A percentile compares a stretch with the other conserved stretches of the same genome.
These are phyloP conservation scores for Lentinula sp. DNA, from an alignment of 768 basidiomycete species.

Conservation along the genomic window DNA sequence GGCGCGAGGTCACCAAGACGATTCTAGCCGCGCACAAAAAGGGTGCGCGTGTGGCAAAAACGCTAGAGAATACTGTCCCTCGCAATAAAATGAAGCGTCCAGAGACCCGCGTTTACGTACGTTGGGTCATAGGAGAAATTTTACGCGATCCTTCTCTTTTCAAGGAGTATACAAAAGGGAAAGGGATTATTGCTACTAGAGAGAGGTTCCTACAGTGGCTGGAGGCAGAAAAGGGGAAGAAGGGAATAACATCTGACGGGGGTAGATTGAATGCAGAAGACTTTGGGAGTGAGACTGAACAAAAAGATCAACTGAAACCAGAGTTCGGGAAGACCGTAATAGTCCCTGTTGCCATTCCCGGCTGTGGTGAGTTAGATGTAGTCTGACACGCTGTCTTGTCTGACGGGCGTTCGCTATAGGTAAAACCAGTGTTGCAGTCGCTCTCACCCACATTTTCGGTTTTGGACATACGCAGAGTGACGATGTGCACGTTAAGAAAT, in stretches of 20 bases:
- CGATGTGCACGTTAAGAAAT: slow-evolving; percentile 73
- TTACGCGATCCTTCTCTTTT: slow-evolving; percentile 53
- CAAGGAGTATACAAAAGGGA: slow-evolving; percentile 55
- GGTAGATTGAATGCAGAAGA: slow-evolving; percentile 24
- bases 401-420: slow-evolving; percentile 36
- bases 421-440: slow-evolving; percentile 82
- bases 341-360: slow-evolving; percentile 85
- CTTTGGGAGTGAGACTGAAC: slow-evolving; percentile 25
- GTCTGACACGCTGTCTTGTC: background rate
- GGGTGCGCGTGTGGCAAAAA: slow-evolving; percentile 5
- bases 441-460: slow-evolving; percentile 71
- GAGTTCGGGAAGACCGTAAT: slow-evolving; percentile 72
- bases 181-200: slow-evolving; percentile 81
- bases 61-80: slow-evolving; percentile 34
- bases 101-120: slow-evolving; percentile 75
- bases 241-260: slow-evolving; percentile 17
- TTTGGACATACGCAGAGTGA: slow-evolving; percentile 95
- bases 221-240: slow-evolving; percentile 38
- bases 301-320: slow-evolving; percentile 13
- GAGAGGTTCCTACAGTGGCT: slow-evolving; percentile 75
- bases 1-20: slow-evolving; percentile 87
- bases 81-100: slow-evolving; percentile 65
- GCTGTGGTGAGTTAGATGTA: slow-evolving; percentile 65
- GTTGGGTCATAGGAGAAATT: slow-evolving; percentile 83
- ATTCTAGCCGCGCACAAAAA: slow-evolving; percentile 42